A percentile compares a stretch with the other conserved stretches of the same genome.
Evolutionary conservation across 2,329 filamentous ascomycete genomes (phyloP).

Genomic region (Claviceps paspali): DNA sequence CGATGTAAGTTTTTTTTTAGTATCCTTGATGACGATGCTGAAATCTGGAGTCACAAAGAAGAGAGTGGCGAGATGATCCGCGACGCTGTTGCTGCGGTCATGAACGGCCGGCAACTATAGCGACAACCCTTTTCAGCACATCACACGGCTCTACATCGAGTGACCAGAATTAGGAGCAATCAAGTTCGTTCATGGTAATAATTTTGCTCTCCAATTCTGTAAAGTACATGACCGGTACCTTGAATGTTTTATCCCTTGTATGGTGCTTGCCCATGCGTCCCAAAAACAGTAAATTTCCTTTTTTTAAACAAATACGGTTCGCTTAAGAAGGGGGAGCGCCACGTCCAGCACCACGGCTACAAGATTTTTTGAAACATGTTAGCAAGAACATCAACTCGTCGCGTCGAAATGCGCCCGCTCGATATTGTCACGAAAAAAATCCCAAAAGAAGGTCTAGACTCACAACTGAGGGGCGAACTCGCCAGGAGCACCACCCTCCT

Average conservation of each 20-base stretch:
- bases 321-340: constrained; percentile 53
- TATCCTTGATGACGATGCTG: no score
- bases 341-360: constrained; percentile 70
- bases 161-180: no score
- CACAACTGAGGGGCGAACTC: constrained; percentile 86
- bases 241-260: neutral
- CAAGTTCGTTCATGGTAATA: constrained; percentile 21
- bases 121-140: constrained; percentile 15
- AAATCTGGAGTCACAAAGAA: no score
- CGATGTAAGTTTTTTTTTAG: constrained; percentile 33
- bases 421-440: neutral
- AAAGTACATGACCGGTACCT: constrained; percentile 30
- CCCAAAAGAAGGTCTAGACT: constrained; percentile 21
- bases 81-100: no score
- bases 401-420: no score
- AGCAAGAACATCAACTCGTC: no score
- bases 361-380: constrained; percentile 3
- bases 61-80: no score
- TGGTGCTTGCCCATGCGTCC: constrained; percentile 24
- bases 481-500: constrained; percentile 84
- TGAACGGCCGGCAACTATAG: no score
- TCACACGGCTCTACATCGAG: no score
- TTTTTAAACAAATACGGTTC: constrained; percentile 21
- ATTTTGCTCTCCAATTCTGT: constrained; percentile 24
- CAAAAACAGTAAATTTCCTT: constrained; percentile 23